Percentiles rank a stretch among this genome's conserved stretches.
phyloP scores from a whole-genome alignment of 1,139 yeast species.

The Yamadazyma siamensis region DNA sequence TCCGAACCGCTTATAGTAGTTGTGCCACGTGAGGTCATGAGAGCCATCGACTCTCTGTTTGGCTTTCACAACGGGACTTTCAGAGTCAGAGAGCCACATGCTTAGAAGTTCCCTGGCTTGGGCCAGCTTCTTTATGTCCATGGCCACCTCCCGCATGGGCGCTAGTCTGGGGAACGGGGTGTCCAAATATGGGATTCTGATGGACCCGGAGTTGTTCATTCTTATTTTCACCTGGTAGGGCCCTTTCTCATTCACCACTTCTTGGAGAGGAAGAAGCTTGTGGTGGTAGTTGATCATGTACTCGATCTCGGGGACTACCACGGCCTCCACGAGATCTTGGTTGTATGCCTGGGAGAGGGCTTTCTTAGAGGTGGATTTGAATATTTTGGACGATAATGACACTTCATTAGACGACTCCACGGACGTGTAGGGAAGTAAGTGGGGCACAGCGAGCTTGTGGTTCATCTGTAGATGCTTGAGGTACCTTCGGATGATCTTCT shows the following conservation, averaged over 20 bases:
- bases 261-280: conserved; percentile 17
- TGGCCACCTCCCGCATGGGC: conserved; percentile 25
- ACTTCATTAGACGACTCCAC: conserved; percentile 7
- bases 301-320: conserved; percentile 36
- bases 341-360: conserved; percentile 31
- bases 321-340: conserved; percentile 27
- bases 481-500: conserved; percentile 20
- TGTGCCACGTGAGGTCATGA: conserved; percentile 25
- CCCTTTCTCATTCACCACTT: conserved; percentile 30
- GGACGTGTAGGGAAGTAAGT: conserved; percentile 28
- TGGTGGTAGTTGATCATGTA: conserved; percentile 31
- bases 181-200: conserved; percentile 26
- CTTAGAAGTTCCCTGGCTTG: conserved; percentile 17
- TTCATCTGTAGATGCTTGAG: conserved; percentile 26
- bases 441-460: conserved; percentile 32
- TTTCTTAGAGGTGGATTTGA: conserved; percentile 12
- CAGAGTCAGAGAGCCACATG: conserved; percentile 23
- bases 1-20: conserved; percentile 26
- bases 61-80: conserved; percentile 7
- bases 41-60: conserved; percentile 19
- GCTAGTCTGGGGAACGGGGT: conserved; percentile 22
- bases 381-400: conserved; percentile 8
- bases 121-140: conserved; percentile 32
- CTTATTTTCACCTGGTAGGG: conserved; percentile 34
- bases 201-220: conserved; percentile 30